Evolutionary conservation across 768 basidiomycete genomes (phyloP).

Genomic region (Roridomyces roridus): DNA sequence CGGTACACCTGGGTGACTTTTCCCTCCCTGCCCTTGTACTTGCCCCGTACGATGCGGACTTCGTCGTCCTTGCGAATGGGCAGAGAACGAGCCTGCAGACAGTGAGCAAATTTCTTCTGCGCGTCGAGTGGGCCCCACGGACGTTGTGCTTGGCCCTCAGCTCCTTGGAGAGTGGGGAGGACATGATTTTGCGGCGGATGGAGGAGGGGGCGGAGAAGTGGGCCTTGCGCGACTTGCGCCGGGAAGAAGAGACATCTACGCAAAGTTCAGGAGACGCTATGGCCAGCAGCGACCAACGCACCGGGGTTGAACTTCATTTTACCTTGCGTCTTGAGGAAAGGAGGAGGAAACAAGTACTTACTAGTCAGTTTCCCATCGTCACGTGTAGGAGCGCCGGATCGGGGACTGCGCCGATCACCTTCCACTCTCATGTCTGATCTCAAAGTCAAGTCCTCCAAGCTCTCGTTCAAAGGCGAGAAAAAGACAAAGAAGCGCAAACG

Average conservation of each 20-base stretch:
- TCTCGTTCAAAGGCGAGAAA: conserved; percentile 92
- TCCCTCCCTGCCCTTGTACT: conserved; percentile 99
- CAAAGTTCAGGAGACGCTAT: conserved; percentile 29
- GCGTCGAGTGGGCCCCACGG: conserved; percentile 36
- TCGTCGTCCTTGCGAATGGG: conserved; percentile 99
- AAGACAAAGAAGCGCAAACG: conserved; percentile 81
- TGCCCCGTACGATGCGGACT: conserved; percentile 94
- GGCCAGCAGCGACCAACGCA: conserved; percentile 51
- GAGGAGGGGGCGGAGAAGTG: conserved; percentile 97
- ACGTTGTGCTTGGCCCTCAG: conserved; percentile 92
- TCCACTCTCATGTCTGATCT: conserved; percentile 2
- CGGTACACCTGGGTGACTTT: conserved; percentile 98
- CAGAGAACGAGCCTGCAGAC: conserved; percentile 78
- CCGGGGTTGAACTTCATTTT: conserved; percentile 81
- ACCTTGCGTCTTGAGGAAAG: conserved; percentile 35
- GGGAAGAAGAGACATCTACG: conserved; percentile 92
- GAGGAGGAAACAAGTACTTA: too few species aligned
- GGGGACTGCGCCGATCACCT: too few species aligned
- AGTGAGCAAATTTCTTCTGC: not conserved
- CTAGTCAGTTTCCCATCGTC: not conserved
- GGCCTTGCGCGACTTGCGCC: conserved; percentile 98
- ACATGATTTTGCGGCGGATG: conserved; percentile 97
- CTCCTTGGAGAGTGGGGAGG: conserved; percentile 93
- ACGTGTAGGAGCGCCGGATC: too few species aligned
- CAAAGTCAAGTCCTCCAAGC: conserved; percentile 72